Evolutionary conservation across 139 green algal species (phyloP).

Genomic region (Monoraphidium neglectum): DNA sequence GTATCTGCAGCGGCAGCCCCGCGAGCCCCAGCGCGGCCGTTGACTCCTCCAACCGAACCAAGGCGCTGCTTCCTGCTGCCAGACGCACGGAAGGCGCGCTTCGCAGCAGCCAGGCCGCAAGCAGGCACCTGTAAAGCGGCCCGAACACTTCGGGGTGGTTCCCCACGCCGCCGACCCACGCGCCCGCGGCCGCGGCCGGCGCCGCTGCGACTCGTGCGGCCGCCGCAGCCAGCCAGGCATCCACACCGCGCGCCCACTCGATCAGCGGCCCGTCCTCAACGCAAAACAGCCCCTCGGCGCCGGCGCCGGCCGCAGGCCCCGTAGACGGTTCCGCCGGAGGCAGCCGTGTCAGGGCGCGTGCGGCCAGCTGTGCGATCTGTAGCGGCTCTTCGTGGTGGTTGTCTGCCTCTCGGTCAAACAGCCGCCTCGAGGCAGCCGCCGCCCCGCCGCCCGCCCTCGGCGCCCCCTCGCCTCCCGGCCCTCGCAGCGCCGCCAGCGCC

Average conservation of each 20-base stretch:
- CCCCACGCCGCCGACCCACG: conserved; percentile 14
- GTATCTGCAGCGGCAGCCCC: too few relatives aligned
- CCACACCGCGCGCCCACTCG: neutral
- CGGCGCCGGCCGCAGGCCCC: too few relatives aligned
- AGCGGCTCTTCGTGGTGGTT: conserved; percentile 87
- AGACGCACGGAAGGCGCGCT: too few relatives aligned
- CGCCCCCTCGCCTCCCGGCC: too few relatives aligned
- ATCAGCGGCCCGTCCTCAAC: too few relatives aligned
- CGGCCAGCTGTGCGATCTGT: conserved; percentile 68
- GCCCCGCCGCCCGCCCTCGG: neutral
- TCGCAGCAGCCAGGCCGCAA: conserved; percentile 33
- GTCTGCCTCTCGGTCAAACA: conserved; percentile 88
- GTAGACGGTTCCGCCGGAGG: neutral
- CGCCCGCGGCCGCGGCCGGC: neutral
- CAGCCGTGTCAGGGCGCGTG: conserved; percentile 10
- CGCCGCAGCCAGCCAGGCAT: neutral
- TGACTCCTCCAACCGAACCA: too few relatives aligned
- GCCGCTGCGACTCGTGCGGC: neutral
- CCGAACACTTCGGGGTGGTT: conserved; percentile 46
- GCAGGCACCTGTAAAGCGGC: conserved; percentile 45
- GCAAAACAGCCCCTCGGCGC: too few relatives aligned
- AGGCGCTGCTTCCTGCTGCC: too few relatives aligned
- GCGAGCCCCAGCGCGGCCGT: too few relatives aligned
- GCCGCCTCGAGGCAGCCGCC: conserved; percentile 18
- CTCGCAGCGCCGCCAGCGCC: too few relatives aligned